Conservation (phyloP, 148 eudicot species). For the Vaccinium myrtillus region DNA sequence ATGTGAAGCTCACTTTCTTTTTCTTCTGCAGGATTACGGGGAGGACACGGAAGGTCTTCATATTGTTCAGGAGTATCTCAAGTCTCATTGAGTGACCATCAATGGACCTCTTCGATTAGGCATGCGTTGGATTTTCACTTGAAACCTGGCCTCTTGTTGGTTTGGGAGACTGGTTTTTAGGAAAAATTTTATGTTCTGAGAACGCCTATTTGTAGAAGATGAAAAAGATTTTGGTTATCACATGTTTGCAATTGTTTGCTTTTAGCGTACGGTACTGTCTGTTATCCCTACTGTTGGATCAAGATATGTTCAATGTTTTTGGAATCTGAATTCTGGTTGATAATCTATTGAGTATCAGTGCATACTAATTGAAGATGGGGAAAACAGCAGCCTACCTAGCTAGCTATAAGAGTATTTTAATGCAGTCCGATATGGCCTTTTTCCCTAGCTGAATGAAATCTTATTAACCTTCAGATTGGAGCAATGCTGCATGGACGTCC, state of each 20-base stretch:
- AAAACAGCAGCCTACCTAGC: background rate
- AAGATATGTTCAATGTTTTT: background rate
- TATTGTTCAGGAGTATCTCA: slow-evolving; percentile 56
- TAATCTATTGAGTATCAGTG: background rate
- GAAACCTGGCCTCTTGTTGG: background rate
- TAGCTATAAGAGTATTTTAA: too few species aligned
- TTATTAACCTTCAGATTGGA: too few species aligned
- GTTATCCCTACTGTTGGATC: background rate
- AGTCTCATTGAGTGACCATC: slow-evolving; percentile 36
- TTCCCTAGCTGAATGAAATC: too few species aligned
- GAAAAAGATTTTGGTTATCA: background rate
- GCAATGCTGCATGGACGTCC: too few species aligned
- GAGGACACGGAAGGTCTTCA: slow-evolving; percentile 66
- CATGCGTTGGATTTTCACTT: background rate
- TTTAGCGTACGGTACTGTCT: background rate
- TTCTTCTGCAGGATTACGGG: slow-evolving; percentile 46
- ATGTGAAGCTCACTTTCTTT: background rate
- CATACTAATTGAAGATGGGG: background rate
- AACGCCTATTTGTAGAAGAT: background rate
- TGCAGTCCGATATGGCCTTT: too few species aligned
- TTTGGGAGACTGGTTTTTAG: background rate
- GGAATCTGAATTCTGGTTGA: background rate
- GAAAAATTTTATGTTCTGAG: slow-evolving; percentile 6
- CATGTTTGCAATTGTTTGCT: background rate
- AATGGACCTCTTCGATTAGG: slow-evolving; percentile 1